Base-by-base conservation (phyloP, 2,329 filamentous ascomycete genomes). In the Phaeosphaeriaceae sp. region DNA sequence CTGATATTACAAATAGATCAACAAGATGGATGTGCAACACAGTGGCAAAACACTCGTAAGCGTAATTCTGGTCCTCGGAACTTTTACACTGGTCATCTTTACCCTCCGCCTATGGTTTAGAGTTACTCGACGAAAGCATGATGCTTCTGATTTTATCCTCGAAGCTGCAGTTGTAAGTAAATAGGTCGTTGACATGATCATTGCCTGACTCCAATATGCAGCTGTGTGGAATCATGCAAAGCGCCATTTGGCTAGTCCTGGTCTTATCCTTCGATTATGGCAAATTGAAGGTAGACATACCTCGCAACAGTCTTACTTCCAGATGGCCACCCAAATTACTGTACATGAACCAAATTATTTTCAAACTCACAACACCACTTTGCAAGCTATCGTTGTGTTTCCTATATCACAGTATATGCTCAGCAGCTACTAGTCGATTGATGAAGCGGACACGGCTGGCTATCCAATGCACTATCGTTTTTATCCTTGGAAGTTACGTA, bases 361-460 rank as follows among this genome's bases (percentile, higher is more conserved):
- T 42, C 40, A 42, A 42, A 18, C 30, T 42, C 15, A 42, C 40
- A 12, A 42, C 40, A n/a, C 40, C 40, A 3, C 40, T 42, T n/a
- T 42, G 40, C 30, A 42, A 42, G 15, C 40, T 42, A 7, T 42
- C 40, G 11, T 17, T 42, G 3, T 42, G 40, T 16, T 17, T 42
- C 12, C 16, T 42, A 16, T 42, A 42, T 18, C 29, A 21, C 29
- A 42, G 28, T 6, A 34, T 42, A 15, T 42, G 40, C 11, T 17
- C 28, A 8, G 23, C 40, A 20, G 21, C 40, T 1, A 34, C 29
- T 30, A 18, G 40, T 7, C 29, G 29, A 13, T 6, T 34, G 9
- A 34, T 42, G 28, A 21, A 42, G 6, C 28, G 40, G 11, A 42
- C 40, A 15, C 15, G 29, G 9, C 20, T 42, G 17, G 40, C 40